Percentiles rank a stretch among this genome's conserved stretches.
These are phyloP conservation scores for Trapa bicornis DNA, from an alignment of 345 rosid genomes.

Conservation along the genomic window DNA sequence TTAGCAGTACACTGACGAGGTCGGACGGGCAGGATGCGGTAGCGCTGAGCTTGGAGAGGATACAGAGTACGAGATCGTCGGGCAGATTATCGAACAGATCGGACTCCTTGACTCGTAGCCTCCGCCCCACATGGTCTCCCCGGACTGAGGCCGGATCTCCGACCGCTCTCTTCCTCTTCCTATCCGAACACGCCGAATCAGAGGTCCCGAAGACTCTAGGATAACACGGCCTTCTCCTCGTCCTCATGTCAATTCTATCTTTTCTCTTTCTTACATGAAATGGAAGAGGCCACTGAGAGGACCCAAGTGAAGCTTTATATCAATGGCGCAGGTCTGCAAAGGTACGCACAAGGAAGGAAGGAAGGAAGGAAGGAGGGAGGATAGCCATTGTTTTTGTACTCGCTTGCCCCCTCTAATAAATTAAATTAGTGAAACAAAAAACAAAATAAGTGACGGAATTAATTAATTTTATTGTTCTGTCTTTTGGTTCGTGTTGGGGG, in stretches of 20 bases:
- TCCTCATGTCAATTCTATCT: conserved; percentile 1
- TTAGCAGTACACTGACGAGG: conserved; percentile 25
- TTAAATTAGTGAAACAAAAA: not conserved
- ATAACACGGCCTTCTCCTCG: conserved; percentile 7
- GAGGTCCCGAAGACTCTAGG: not conserved
- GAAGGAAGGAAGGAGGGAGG: not conserved
- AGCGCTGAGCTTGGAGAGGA: conserved; percentile 57
- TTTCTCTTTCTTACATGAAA: not conserved
- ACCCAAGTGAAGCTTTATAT: not conserved
- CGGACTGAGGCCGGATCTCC: not conserved
- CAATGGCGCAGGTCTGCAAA: not conserved
- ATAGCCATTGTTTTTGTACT: not conserved
- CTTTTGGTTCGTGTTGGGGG: not conserved
- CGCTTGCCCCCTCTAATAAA: not conserved
- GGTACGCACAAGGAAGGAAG: not conserved
- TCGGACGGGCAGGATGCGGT: conserved; percentile 52
- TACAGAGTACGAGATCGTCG: conserved; percentile 63
- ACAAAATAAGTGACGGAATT: not conserved
- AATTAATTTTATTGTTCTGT: no score
- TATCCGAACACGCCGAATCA: not conserved
- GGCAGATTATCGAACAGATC: conserved; percentile 63
- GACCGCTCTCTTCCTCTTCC: conserved; percentile 1
- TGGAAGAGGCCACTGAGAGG: not conserved
- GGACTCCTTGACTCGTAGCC: conserved; percentile 9
- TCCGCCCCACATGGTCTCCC: conserved; percentile 6